phyloP scores from a whole-genome alignment of 1,284 basidiomycete genomes.

The Ceratobasidium sp. region DNA sequence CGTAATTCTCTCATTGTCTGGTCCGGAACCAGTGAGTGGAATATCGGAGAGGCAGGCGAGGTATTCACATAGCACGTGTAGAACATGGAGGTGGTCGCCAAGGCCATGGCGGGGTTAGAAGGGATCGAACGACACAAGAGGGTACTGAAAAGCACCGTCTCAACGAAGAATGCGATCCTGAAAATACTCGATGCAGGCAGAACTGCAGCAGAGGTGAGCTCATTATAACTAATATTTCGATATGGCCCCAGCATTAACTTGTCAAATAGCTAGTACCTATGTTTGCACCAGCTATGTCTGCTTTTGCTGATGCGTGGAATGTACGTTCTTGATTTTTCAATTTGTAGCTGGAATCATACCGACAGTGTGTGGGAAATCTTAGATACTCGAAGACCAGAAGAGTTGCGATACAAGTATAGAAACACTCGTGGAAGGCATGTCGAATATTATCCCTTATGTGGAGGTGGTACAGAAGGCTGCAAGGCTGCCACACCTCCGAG shows the following conservation, averaged over 20 bases:
- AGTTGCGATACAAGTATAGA: background rate
- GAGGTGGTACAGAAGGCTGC: background rate
- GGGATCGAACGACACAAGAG: background rate
- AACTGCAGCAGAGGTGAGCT: background rate
- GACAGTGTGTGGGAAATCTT: background rate
- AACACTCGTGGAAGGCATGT: background rate
- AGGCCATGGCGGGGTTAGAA: background rate
- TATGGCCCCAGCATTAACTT: background rate
- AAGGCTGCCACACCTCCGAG: background rate
- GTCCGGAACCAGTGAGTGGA: background rate
- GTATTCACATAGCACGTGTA: background rate
- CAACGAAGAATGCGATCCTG: background rate
- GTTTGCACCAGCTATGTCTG: too few species aligned
- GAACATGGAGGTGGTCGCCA: background rate
- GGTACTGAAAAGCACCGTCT: background rate
- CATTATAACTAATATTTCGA: background rate
- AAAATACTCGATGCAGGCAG: background rate
- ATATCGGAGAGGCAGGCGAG: background rate
- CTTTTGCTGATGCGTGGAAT: background rate
- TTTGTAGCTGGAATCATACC: background rate
- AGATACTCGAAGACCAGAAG: constrained; percentile 14
- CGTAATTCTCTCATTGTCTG: background rate
- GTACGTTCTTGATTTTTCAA: background rate
- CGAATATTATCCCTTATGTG: background rate
- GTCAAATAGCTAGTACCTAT: too few species aligned